A percentile compares a stretch with the other conserved stretches of the same genome.
These are phyloP conservation scores for Xylaria castorea DNA, from an alignment of 495 filamentous ascomycete genomes.

Conservation along the genomic window DNA sequence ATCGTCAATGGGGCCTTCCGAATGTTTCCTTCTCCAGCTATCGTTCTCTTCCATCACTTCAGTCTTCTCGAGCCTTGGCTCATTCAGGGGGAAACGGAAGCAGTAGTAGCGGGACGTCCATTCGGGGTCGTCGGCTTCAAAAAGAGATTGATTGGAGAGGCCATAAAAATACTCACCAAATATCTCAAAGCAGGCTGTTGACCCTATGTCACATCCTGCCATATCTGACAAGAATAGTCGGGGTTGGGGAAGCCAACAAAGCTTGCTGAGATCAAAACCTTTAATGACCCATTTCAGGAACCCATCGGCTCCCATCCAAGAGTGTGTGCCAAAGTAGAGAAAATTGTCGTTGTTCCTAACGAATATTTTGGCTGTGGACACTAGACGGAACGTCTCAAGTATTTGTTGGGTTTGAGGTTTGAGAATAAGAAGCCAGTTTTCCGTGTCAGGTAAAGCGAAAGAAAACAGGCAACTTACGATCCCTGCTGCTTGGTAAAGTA, in stretches of 20 bases:
- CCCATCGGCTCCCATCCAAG: constrained; percentile 56
- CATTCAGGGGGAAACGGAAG: constrained; percentile 62
- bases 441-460: constrained; percentile 42
- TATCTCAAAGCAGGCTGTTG: constrained; percentile 75
- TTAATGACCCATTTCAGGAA: constrained; percentile 67
- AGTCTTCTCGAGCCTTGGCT: constrained; percentile 38
- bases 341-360: constrained; percentile 70
- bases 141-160: constrained; percentile 69
- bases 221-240: constrained; percentile 59
- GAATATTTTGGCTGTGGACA: constrained; percentile 63
- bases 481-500: constrained; percentile 67
- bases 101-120: constrained; percentile 77
- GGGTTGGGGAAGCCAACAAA: constrained; percentile 39
- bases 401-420: constrained; percentile 53
- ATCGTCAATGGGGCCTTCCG: constrained; percentile 79
- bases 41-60: constrained; percentile 47
- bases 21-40: constrained; percentile 72
- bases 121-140: constrained; percentile 69
- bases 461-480: constrained; percentile 65
- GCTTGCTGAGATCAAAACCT: constrained; percentile 56
- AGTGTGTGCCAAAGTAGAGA: constrained; percentile 73
- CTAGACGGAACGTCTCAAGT: constrained; percentile 50
- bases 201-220: constrained; percentile 69
- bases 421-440: constrained; percentile 66
- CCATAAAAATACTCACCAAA: constrained; percentile 73